Evolutionary conservation across 1,284 basidiomycete genomes (phyloP), one percentile per base, ranked within the genome.

Genomic region (Crepidotus sp.): DNA sequence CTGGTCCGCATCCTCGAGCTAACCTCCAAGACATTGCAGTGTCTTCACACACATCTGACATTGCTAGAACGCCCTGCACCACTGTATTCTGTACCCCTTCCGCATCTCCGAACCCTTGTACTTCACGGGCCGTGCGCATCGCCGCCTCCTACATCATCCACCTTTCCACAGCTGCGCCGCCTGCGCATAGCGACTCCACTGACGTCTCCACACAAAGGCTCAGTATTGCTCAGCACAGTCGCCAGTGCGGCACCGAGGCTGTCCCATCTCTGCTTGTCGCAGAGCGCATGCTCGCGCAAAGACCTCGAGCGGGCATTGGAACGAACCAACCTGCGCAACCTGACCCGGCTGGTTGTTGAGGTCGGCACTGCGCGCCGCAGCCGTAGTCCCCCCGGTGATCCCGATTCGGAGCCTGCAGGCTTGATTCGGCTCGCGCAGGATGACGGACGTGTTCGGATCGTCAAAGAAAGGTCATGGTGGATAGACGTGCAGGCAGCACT

Each of bases 221-320:
- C 47, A 14, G 45, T 40, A 22, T 41, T 52, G 25, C 37, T 52
- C n/a, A 34, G 21, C 17, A 41, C 44, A 19, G n/a, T 52, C 14
- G 30, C 40, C 8, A 25, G 14, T 29, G 46, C 47, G 6, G 47
- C 47, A n/a, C 43, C 50, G 19, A 35, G 18, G 7, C 27, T 52
- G 7, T 46, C 44, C 1, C 38, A 47, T 22, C 22, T 52, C 8
- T 43, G 22, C 40, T 3, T 52, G 11, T 26, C 50, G 21, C 44
- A 49, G n/a, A 33, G 34, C 4, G 41, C 50, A 5, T 45, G 44
- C 44, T 22, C 36, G 11, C 33, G 13, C 5, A 41, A 27, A 15
- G 50, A 49, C 2, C 18, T 52, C 25, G 44, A 52, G 31, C 36
- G 38, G 6, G 50, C 50, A 1, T 33, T 52, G 21, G 50, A 49